These are phyloP conservation scores for Solanum rostratum DNA, from an alignment of 257 asterid species.

Conservation along the genomic window DNA sequence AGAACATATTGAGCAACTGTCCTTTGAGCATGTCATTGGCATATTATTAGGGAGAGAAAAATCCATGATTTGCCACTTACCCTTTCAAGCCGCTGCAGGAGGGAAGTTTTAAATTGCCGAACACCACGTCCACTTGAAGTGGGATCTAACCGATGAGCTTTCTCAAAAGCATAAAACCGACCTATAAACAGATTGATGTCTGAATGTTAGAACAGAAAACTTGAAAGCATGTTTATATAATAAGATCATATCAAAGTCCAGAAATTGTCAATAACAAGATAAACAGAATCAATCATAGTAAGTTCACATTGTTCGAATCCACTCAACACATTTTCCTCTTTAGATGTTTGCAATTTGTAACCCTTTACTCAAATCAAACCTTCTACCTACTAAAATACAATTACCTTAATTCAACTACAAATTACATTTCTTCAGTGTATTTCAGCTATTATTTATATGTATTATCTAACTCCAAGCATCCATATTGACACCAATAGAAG, in stretches of 20 bases:
- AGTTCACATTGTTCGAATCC: background rate
- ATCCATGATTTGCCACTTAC: conserved; percentile 24
- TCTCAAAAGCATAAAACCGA: conserved; percentile 94
- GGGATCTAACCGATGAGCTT: conserved; percentile 94
- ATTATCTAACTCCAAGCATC: background rate
- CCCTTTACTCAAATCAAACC: background rate
- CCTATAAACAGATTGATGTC: conserved; percentile 34
- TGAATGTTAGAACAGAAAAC: background rate
- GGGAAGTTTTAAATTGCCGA: conserved; percentile 95
- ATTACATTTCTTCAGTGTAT: background rate
- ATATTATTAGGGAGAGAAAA: conserved; percentile 1
- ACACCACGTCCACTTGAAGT: conserved; percentile 98
- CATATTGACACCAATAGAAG: background rate
- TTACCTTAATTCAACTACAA: background rate
- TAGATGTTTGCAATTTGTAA: background rate
- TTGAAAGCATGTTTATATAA: background rate
- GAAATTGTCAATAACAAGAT: background rate
- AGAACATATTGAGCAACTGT: background rate
- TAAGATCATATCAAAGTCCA: background rate
- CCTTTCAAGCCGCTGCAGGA: conserved; percentile 87
- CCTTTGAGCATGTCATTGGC: background rate
- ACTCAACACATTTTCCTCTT: background rate
- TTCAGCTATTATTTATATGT: background rate
- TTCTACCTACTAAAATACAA: background rate
- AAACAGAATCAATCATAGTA: background rate